Conservation (phyloP, 2,329 filamentous ascomycete species). For the Xylariales sp. region DNA sequence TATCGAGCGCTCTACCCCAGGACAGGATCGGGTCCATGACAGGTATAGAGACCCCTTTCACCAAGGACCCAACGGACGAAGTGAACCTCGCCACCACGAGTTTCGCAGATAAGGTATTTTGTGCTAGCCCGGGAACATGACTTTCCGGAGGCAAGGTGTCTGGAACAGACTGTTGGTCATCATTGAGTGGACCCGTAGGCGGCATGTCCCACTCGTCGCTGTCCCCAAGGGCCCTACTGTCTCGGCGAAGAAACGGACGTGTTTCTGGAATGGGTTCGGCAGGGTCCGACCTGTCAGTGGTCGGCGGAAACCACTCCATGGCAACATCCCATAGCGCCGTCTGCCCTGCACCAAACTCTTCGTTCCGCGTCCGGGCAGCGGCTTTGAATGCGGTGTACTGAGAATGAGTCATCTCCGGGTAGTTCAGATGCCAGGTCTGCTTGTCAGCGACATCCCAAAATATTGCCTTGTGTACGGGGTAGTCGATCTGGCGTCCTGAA, state of each 20-base stretch:
- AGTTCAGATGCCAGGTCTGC: conserved; percentile 55
- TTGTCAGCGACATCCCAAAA: conserved; percentile 54
- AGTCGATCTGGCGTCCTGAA: conserved; percentile 54
- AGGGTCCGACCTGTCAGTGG: conserved; percentile 11
- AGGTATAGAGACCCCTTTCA: conserved; percentile 57
- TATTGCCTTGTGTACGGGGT: conserved; percentile 48
- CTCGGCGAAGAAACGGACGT: conserved; percentile 20
- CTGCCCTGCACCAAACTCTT: conserved; percentile 49
- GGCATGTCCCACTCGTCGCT: conserved; percentile 22
- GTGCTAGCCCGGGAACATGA: conserved; percentile 15
- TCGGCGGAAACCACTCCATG: conserved; percentile 54
- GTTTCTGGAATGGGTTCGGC: conserved; percentile 13
- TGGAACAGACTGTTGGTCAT: conserved; percentile 25
- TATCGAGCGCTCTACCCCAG: conserved; percentile 70
- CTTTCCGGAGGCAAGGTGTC: conserved; percentile 34
- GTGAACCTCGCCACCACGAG: conserved; percentile 60
- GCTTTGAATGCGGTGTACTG: conserved; percentile 51
- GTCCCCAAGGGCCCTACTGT: conserved; percentile 20
- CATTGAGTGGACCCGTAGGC: conserved; percentile 19
- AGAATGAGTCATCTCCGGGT: conserved; percentile 59
- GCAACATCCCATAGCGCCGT: conserved; percentile 51
- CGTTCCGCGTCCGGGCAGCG: conserved; percentile 45
- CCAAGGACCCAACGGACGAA: conserved; percentile 60
- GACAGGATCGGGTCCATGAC: conserved; percentile 64
- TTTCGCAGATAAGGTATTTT: conserved; percentile 21